Percentiles rank a stretch among this genome's conserved stretches.
These are phyloP conservation scores for Collybia nuda DNA, from an alignment of 768 basidiomycete species.

Conservation along the genomic window DNA sequence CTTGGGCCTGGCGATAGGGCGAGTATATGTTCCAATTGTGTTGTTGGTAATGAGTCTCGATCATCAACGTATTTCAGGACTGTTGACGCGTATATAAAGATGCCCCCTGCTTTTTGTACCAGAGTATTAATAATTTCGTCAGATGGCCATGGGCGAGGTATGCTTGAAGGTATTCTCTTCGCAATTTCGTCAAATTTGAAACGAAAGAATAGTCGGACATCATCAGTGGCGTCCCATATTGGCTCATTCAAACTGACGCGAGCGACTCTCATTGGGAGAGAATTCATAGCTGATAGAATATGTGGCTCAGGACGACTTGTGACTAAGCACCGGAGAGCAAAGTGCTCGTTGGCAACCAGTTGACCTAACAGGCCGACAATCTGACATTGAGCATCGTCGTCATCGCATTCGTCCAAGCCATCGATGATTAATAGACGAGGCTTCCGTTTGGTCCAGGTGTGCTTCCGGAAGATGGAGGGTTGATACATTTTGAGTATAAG, in stretches of 20 bases:
- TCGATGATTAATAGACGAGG: conserved; percentile 19
- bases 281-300: conserved; percentile 14
- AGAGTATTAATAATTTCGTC: conserved; percentile 8
- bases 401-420: conserved; percentile 27
- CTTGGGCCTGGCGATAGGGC: background rate
- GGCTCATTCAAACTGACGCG: background rate
- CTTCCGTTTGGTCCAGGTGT: too few relatives aligned
- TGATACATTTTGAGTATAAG: conserved; percentile 13
- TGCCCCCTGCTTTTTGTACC: conserved; percentile 17
- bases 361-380: conserved; percentile 11
- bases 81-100: conserved; percentile 24
- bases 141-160: conserved; percentile 18
- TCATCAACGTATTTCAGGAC: conserved; percentile 20
- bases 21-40: conserved; percentile 5
- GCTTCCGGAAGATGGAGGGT: background rate
- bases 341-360: background rate
- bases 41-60: conserved; percentile 2
- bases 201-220: background rate
- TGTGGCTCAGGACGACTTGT: conserved; percentile 26
- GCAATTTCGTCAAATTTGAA: background rate
- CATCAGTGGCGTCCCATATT: background rate
- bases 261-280: background rate
- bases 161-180: background rate
- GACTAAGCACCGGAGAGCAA: conserved; percentile 20
- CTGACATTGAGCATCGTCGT: conserved; percentile 5